Conservation (phyloP, 2,329 filamentous ascomycete genomes). For the Westerdykella sp. region DNA sequence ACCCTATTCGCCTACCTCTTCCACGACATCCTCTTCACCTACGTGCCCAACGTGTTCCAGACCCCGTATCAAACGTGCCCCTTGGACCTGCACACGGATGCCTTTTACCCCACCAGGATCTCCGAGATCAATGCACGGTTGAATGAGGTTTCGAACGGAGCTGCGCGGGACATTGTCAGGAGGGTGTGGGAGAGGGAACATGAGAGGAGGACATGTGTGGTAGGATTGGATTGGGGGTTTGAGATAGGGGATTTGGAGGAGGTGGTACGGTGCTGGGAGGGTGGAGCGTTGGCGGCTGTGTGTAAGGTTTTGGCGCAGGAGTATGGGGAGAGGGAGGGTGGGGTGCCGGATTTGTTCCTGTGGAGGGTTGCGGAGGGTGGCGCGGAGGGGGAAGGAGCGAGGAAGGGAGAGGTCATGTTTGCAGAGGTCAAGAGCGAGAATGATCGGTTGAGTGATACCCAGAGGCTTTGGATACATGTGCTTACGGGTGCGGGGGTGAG, state of each 20-base stretch:
- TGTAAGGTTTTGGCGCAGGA: slow-evolving; percentile 96
- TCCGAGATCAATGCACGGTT: slow-evolving; percentile 85
- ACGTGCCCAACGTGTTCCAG: slow-evolving; percentile 95
- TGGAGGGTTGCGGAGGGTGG: slow-evolving; percentile 55
- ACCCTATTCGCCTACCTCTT: slow-evolving; percentile 81
- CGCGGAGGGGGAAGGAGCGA: slow-evolving; percentile 51
- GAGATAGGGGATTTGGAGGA: slow-evolving; percentile 71
- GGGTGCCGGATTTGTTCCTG: slow-evolving; percentile 86
- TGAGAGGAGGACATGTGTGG: slow-evolving; percentile 71
- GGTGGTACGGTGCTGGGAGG: slow-evolving; percentile 70
- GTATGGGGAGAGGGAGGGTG: slow-evolving; percentile 77
- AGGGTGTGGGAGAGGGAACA: slow-evolving; percentile 63
- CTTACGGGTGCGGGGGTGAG: slow-evolving; percentile 75
- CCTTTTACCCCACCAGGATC: slow-evolving; percentile 79
- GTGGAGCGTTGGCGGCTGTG: slow-evolving; percentile 72
- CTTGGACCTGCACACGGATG: slow-evolving; percentile 85
- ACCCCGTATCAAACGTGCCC: slow-evolving; percentile 93
- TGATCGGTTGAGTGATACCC: slow-evolving; percentile 90
- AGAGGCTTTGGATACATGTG: slow-evolving; percentile 94
- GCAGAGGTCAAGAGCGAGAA: slow-evolving; percentile 58
- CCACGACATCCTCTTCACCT: slow-evolving; percentile 86
- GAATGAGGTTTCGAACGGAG: slow-evolving; percentile 80
- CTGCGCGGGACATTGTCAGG: slow-evolving; percentile 60
- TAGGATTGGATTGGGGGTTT: slow-evolving; percentile 89
- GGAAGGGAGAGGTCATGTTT: slow-evolving; percentile 63